These are phyloP conservation scores for Globisporangium carolinianum DNA, from an alignment of 352 stramenopile genomes.

Conservation along the genomic window DNA sequence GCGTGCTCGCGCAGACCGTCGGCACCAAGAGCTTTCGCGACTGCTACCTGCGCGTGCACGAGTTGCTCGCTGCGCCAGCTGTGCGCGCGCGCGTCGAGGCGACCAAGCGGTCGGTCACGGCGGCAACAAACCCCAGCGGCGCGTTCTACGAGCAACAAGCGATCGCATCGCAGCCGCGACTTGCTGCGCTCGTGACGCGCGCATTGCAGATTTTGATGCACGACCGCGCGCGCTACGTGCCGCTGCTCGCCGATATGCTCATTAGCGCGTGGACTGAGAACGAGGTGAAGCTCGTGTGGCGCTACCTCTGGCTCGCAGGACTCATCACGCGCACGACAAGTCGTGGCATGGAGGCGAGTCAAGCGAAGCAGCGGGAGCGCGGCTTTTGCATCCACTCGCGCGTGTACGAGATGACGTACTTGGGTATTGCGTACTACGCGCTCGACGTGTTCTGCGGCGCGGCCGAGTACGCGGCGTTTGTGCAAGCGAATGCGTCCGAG, in stretches of 20 bases:
- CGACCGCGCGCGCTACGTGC: conserved; percentile 63
- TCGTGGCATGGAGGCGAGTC: no score
- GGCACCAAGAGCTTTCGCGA: conserved; percentile 47
- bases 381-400: conserved; percentile 68
- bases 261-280: conserved; percentile 63
- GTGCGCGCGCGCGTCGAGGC: conserved; percentile 58
- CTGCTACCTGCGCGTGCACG: conserved; percentile 64
- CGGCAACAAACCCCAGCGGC: conserved; percentile 66
- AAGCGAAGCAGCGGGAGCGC: conserved; percentile 44
- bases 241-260: conserved; percentile 61
- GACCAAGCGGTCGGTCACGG: conserved; percentile 47
- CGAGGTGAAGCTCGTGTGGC: conserved; percentile 80
- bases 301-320: conserved; percentile 74
- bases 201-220: conserved; percentile 81
- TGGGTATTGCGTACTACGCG: conserved; percentile 56
- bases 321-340: conserved; percentile 61
- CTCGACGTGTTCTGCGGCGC: conserved; percentile 67
- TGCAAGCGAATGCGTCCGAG: conserved; percentile 68
- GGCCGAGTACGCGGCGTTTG: conserved; percentile 62
- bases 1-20: conserved; percentile 43
- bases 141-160: conserved; percentile 61
- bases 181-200: conserved; percentile 56
- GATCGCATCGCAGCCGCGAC: conserved; percentile 48
- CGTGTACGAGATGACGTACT: conserved; percentile 63
- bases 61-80: conserved; percentile 50